A percentile compares a stretch with the other conserved stretches of the same genome.
These are phyloP conservation scores for Alternaria hordeiaustralica DNA, from an alignment of 2,329 filamentous ascomycete genomes.

Conservation along the genomic window DNA sequence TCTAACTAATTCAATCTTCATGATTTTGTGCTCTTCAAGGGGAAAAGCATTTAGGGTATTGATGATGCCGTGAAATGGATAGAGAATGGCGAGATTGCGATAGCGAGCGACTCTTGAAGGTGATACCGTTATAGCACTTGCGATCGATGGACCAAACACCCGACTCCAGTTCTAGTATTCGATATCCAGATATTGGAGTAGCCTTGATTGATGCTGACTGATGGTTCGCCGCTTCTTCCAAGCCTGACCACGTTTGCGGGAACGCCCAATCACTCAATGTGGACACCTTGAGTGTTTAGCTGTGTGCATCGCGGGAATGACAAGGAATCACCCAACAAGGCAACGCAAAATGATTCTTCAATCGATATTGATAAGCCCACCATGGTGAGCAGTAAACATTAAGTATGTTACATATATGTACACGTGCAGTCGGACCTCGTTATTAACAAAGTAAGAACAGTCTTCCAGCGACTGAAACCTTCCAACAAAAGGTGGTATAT, in stretches of 20 bases:
- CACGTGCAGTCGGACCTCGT: conserved; percentile 31
- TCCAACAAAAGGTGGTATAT: conserved; percentile 19
- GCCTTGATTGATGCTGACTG: not conserved
- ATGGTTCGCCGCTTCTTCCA: not conserved
- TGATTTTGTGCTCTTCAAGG: not conserved
- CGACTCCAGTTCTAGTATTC: not conserved
- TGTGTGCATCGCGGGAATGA: not conserved
- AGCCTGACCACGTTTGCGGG: not conserved
- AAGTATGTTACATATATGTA: conserved; percentile 21
- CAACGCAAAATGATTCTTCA: not conserved
- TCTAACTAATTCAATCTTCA: not conserved
- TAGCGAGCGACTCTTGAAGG: not conserved
- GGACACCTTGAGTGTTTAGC: not conserved
- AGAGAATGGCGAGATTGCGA: not conserved
- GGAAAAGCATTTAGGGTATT: not conserved
- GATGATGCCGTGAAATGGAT: not conserved
- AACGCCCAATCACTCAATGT: not conserved
- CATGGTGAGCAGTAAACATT: conserved; percentile 19
- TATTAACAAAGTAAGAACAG: conserved; percentile 6
- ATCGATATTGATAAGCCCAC: conserved; percentile 2
- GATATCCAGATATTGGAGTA: not conserved
- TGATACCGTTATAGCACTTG: not conserved
- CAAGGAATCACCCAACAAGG: not conserved
- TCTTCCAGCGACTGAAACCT: conserved; percentile 16
- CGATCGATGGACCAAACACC: not conserved